phyloP scores from a whole-genome alignment of 352 stramenopile species.

The Phytophthora foliorum region DNA sequence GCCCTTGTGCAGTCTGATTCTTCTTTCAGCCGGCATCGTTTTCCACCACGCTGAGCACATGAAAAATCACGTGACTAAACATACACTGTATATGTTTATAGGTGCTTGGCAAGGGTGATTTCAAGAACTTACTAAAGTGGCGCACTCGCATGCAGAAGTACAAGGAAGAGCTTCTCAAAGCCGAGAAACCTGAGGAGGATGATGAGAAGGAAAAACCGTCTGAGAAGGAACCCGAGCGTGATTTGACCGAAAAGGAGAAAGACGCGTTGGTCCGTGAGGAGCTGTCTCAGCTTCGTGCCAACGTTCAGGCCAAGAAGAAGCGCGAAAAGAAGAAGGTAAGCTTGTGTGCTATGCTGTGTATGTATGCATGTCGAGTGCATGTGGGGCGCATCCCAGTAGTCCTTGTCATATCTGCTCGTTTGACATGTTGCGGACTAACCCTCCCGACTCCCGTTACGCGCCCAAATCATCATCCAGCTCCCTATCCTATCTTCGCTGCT shows the following conservation, averaged over 20 bases:
- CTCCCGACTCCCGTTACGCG: constrained; percentile 92
- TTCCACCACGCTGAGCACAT: neutral
- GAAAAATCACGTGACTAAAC: constrained; percentile 5
- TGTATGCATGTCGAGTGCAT: constrained; percentile 29
- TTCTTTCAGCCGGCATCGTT: constrained; percentile 14
- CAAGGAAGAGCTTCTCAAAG: constrained; percentile 86
- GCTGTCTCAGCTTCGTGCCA: constrained; percentile 80
- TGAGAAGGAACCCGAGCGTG: constrained; percentile 49
- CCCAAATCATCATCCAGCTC: constrained; percentile 66
- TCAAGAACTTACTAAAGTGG: constrained; percentile 98
- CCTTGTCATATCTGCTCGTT: constrained; percentile 81
- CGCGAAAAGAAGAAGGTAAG: constrained; percentile 92
- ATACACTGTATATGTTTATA: constrained; percentile 28
- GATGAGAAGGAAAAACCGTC: constrained; percentile 50
- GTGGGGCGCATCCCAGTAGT: constrained; percentile 90
- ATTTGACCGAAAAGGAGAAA: constrained; percentile 86
- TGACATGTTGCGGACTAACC: constrained; percentile 92
- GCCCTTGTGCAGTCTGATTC: constrained; percentile 86
- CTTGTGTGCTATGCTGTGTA: constrained; percentile 28
- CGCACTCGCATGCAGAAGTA: constrained; percentile 94
- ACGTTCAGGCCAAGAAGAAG: constrained; percentile 88
- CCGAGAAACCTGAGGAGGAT: constrained; percentile 52
- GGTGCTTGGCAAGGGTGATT: constrained; percentile 98
- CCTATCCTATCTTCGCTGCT: constrained; percentile 67
- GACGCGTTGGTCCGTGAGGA: constrained; percentile 87